phyloP scores from a whole-genome alignment of 2,329 filamentous ascomycete genomes.

The Dactylellina leptospora region DNA sequence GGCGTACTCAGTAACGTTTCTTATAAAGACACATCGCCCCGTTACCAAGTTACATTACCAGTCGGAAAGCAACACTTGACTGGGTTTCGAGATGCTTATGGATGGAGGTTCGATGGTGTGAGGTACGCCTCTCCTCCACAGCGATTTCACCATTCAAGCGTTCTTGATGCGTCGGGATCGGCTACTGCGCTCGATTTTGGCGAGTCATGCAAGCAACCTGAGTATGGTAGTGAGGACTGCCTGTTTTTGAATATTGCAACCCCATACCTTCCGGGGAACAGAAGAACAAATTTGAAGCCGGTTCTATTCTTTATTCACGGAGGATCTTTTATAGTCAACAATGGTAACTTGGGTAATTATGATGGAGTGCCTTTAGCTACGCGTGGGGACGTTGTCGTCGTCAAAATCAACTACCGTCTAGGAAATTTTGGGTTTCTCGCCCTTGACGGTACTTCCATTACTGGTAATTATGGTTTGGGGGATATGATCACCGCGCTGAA shows the following conservation, averaged over 20 bases:
- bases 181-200: conserved; percentile 57
- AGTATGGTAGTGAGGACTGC: conserved; percentile 63
- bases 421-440: conserved; percentile 24
- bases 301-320: conserved; percentile 42
- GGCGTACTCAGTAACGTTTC: conserved; percentile 56
- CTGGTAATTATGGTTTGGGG: conserved; percentile 63
- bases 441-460: conserved; percentile 61
- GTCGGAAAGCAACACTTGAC: conserved; percentile 57
- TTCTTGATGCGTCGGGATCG: conserved; percentile 47
- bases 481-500: conserved; percentile 65
- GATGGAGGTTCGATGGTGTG: conserved; percentile 59
- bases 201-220: conserved; percentile 59
- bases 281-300: conserved; percentile 53
- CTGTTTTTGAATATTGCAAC: conserved; percentile 64
- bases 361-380: conserved; percentile 25
- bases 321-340: conserved; percentile 42
- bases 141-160: conserved; percentile 58
- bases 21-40: conserved; percentile 54
- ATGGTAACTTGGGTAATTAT: conserved; percentile 60
- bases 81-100: conserved; percentile 59
- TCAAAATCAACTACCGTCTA: conserved; percentile 61
- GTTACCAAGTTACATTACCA: conserved; percentile 57
- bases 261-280: conserved; percentile 35
- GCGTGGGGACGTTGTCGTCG: conserved; percentile 54
- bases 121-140: conserved; percentile 57